Base-by-base conservation (phyloP, 345 rosid genomes). In the Psidium friedrichsthalianum region DNA sequence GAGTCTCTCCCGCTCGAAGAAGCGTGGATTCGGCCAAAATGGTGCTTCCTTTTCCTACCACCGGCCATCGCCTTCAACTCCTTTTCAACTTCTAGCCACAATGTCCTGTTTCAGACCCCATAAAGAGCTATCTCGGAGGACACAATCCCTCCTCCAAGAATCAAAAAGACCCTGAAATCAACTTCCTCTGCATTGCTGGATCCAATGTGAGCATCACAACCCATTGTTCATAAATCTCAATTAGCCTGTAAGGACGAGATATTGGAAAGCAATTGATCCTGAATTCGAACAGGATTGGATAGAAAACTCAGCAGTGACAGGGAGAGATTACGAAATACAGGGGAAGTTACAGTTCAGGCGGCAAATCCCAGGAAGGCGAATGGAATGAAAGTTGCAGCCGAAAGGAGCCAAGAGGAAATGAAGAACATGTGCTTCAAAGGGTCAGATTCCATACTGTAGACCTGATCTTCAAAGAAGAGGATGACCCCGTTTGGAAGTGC, bases 1-100 rank as follows among this genome's bases (percentile, higher is more conserved):
- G 90, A 92, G 16, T 95, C 93, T 86, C 88, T 93, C 53, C 99
- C 97, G 86, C 94, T 88, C 32, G 91, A 85, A 82, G 92, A 93
- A 52, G 96, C 91, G 89, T 94, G 95, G 74, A 97, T 89, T 83
- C 95, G 91, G 89, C 94, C 88, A 18, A 95, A 92, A 85, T 88
- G 92, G 84, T 92, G 91, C 91, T 89, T 94, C 87, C 87, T 95
- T 86, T 92, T 94, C 89, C 95, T 89, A 42, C 93, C 92, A 6
- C 89, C 86, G 54, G 89, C 89, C 98, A 94, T 95, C 86, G 55
- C 84, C 85, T 76, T 85, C 32, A 82, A 25, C n/a, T 0, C 32
- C 10, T 64, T 2, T 51, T 51, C 14, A 25, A n/a, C 57, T 82
- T 29, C 54, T 54, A 82, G 18, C 57, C 54, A 1, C 56, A 82